These are phyloP conservation scores for Paraurostyla sp. DNA, from an alignment of 73 alveolate genomes.

Conservation along the genomic window DNA sequence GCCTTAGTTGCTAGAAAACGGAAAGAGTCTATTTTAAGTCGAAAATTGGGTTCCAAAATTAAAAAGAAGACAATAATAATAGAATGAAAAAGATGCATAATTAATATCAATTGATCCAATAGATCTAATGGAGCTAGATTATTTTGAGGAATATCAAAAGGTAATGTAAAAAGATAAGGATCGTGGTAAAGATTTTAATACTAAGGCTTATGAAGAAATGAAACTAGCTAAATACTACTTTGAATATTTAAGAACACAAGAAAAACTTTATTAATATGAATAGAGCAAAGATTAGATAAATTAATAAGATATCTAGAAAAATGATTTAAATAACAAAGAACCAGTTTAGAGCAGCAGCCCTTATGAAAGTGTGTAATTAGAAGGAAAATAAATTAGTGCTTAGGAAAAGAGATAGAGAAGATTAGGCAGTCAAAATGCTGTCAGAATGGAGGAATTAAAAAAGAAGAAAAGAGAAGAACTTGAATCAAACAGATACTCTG, in stretches of 20 bases:
- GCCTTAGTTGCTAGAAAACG: background rate
- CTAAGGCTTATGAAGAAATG: constrained; percentile 30
- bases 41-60: constrained; percentile 48
- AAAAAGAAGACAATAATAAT: background rate
- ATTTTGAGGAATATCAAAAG: constrained; percentile 28
- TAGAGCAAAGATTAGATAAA: background rate
- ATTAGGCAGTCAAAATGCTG: background rate
- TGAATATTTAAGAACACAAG: constrained; percentile 28
- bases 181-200: constrained; percentile 25
- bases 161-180: constrained; percentile 19
- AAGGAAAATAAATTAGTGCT: background rate
- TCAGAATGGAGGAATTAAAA: background rate
- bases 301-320: background rate
- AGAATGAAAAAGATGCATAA: background rate
- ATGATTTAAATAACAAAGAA: no score
- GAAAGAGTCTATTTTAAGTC: background rate
- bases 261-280: constrained; percentile 5
- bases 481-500: background rate
- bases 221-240: constrained; percentile 43
- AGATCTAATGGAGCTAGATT: constrained; percentile 19
- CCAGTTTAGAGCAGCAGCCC: no score
- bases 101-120: no score
- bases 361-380: background rate
- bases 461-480: background rate
- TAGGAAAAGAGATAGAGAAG: background rate